Conservation (phyloP, 176 grass and related monocot species). For the Musa beccarii region DNA sequence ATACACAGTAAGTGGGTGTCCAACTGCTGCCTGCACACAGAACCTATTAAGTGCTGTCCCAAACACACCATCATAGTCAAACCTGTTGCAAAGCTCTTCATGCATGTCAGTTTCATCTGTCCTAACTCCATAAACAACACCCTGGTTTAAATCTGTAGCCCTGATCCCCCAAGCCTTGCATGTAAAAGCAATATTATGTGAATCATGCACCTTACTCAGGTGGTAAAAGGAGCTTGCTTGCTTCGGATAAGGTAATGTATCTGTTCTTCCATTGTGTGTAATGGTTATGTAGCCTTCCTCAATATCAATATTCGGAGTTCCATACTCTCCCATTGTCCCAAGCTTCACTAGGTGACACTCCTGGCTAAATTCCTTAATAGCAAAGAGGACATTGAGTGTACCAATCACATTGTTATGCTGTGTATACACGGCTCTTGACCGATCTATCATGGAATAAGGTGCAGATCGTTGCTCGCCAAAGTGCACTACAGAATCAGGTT, state of each 20-base stretch:
- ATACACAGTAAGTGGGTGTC: constrained; percentile 89
- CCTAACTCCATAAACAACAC: constrained; percentile 73
- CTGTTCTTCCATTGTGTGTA: constrained; percentile 87
- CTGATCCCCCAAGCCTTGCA: constrained; percentile 93
- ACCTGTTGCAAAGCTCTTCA: constrained; percentile 81
- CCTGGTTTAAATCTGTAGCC: constrained; percentile 93
- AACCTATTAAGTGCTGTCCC: constrained; percentile 95
- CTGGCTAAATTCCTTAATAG: constrained; percentile 69
- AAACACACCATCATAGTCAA: constrained; percentile 89
- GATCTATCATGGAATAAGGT: constrained; percentile 95
- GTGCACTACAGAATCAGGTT: constrained; percentile 80
- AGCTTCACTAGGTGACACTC: constrained; percentile 84
- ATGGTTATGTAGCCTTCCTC: constrained; percentile 89
- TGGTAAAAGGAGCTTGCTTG: constrained; percentile 55
- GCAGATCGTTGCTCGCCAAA: constrained; percentile 95
- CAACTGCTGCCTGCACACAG: constrained; percentile 92
- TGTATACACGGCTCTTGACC: constrained; percentile 77
- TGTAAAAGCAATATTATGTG: constrained; percentile 93
- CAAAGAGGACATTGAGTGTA: constrained; percentile 83
- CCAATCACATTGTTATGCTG: constrained; percentile 96
- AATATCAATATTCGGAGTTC: constrained; percentile 95
- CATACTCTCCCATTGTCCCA: constrained; percentile 98
- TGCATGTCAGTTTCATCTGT: constrained; percentile 94
- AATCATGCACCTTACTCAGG: constrained; percentile 61
- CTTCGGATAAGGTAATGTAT: constrained; percentile 89